These are phyloP conservation scores for Epichloe baconii DNA, from an alignment of 2,329 filamentous ascomycete genomes.

Conservation along the genomic window DNA sequence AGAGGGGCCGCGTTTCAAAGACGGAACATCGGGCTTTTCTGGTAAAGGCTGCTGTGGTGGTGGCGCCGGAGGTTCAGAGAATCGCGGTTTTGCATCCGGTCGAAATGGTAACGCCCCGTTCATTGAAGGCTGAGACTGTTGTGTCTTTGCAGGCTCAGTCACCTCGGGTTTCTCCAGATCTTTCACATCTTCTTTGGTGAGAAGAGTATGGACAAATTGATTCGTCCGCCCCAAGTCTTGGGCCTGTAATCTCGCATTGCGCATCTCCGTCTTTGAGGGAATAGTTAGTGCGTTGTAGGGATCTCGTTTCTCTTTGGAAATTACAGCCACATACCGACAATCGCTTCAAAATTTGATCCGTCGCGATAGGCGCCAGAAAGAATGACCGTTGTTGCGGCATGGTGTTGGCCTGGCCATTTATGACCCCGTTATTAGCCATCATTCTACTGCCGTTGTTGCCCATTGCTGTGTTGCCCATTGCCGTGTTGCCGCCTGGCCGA, in stretches of 20 bases:
- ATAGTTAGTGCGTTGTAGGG: background rate
- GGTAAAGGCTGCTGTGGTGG: conserved; percentile 87
- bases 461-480: conserved; percentile 53
- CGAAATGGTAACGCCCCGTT: conserved; percentile 47
- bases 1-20: conserved; percentile 62
- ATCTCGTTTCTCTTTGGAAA: background rate
- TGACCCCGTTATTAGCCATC: conserved; percentile 31
- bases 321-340: conserved; percentile 19
- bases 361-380: conserved; percentile 79
- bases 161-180: conserved; percentile 40
- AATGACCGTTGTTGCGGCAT: conserved; percentile 68
- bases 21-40: conserved; percentile 74
- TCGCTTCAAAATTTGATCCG: conserved; percentile 81
- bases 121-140: conserved; percentile 28
- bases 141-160: conserved; percentile 33
- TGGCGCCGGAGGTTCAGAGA: conserved; percentile 85
- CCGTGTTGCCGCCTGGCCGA: conserved; percentile 54
- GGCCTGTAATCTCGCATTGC: conserved; percentile 74
- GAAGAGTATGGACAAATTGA: conserved; percentile 64
- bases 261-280: conserved; percentile 58
- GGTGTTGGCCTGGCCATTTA: conserved; percentile 39
- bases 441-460: conserved; percentile 49
- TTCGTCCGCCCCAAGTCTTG: conserved; percentile 74
- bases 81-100: conserved; percentile 66
- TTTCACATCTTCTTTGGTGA: conserved; percentile 57